These are phyloP conservation scores for Boletus rufocinnamomeus DNA, from an alignment of 768 basidiomycete species.

Conservation along the genomic window DNA sequence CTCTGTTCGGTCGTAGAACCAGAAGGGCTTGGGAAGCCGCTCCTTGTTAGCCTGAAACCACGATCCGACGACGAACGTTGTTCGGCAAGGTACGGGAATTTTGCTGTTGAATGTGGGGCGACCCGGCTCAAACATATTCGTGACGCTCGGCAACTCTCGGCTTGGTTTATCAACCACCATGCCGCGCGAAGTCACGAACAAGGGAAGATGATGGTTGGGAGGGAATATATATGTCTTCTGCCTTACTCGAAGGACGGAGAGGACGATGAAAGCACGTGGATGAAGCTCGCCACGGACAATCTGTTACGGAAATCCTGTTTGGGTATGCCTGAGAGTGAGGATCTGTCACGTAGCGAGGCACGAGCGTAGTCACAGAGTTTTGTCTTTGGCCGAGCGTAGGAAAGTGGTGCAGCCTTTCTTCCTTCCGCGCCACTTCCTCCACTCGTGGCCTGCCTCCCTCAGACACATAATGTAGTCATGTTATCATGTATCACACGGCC, in stretches of 20 bases:
- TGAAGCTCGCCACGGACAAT: constrained; percentile 8
- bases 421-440: too few relatives aligned
- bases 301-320: constrained; percentile 1
- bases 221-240: constrained; percentile 8
- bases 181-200: background rate
- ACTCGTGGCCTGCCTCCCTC: too few relatives aligned
- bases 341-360: too few relatives aligned
- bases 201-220: constrained; percentile 3
- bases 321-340: background rate
- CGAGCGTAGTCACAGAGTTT: too few relatives aligned
- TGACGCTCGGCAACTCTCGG: constrained; percentile 4
- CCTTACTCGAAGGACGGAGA: background rate
- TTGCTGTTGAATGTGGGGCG: constrained; percentile 10
- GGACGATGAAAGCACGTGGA: constrained; percentile 1
- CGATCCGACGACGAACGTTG: background rate
- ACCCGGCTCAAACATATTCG: constrained; percentile 3
- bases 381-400: too few relatives aligned
- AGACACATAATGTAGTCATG: too few relatives aligned
- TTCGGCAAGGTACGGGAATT: background rate
- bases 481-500: too few relatives aligned
- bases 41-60: constrained; percentile 1
- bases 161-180: constrained; percentile 10
- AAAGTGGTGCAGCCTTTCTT: too few relatives aligned
- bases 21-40: background rate
- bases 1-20: background rate